These are phyloP conservation scores for Podaxis sp. DNA, from an alignment of 768 basidiomycete genomes.

Conservation along the genomic window DNA sequence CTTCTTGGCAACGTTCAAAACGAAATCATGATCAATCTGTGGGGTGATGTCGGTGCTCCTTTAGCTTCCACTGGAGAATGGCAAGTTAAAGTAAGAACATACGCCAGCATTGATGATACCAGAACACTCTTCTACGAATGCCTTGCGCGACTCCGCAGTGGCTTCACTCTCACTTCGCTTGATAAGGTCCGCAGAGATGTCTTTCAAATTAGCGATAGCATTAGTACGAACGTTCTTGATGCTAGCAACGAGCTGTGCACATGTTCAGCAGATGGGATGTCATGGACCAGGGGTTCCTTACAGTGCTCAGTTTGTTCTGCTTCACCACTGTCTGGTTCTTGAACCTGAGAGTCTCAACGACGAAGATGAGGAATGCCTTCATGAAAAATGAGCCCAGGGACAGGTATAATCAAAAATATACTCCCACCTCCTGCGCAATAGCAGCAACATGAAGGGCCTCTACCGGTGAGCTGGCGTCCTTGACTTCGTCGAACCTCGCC, in stretches of 20 bases:
- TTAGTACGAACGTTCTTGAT: constrained; percentile 62
- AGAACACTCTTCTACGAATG: constrained; percentile 51
- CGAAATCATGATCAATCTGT: constrained; percentile 69
- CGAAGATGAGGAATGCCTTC: constrained; percentile 75
- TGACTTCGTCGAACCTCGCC: constrained; percentile 45
- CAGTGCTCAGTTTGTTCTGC: constrained; percentile 69
- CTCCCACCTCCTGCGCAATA: constrained; percentile 69
- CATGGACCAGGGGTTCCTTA: constrained; percentile 33
- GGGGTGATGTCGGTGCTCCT: constrained; percentile 26
- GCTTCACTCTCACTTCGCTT: constrained; percentile 53
- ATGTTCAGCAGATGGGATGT: constrained; percentile 11
- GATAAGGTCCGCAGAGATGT: constrained; percentile 54
- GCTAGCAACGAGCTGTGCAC: constrained; percentile 57
- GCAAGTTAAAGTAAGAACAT: constrained; percentile 9
- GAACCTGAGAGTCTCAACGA: constrained; percentile 72
- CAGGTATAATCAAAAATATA: background rate
- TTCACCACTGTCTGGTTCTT: constrained; percentile 69
- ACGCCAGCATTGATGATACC: constrained; percentile 37
- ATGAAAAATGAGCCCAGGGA: constrained; percentile 2
- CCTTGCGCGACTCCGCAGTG: constrained; percentile 51
- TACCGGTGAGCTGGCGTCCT: constrained; percentile 42
- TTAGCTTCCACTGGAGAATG: constrained; percentile 9
- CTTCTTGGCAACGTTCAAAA: constrained; percentile 60
- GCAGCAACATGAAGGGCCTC: constrained; percentile 73
- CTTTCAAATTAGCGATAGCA: constrained; percentile 51